A percentile compares a stretch with the other conserved stretches of the same genome.
These are phyloP conservation scores for Cryptosporidium tyzzeri DNA, from an alignment of 169 alveolate species.

Conservation along the genomic window DNA sequence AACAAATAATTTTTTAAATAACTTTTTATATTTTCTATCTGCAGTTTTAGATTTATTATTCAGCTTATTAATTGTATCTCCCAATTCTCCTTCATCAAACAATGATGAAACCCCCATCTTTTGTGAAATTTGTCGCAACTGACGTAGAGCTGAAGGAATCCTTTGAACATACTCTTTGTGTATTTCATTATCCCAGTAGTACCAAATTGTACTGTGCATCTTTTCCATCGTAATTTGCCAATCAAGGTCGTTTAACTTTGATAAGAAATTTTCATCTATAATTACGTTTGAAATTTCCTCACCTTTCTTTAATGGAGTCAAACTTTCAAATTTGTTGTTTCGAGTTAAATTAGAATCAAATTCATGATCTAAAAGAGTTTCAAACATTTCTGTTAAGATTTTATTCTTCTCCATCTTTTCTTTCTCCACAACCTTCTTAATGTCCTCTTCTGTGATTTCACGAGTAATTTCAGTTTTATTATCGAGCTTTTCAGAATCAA, in stretches of 20 bases:
- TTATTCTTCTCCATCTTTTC: constrained; percentile 23
- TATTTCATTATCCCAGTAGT: constrained; percentile 58
- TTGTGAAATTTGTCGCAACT: constrained; percentile 38
- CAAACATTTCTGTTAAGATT: constrained; percentile 58
- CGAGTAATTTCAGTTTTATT: not conserved
- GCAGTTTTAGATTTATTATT: constrained; percentile 39
- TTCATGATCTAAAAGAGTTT: constrained; percentile 36
- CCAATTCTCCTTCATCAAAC: constrained; percentile 41
- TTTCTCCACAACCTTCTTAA: not conserved
- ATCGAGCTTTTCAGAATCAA: not conserved
- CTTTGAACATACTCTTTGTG: constrained; percentile 47
- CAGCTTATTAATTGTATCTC: constrained; percentile 32
- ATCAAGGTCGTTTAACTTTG: constrained; percentile 26
- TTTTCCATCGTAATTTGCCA: constrained; percentile 75
- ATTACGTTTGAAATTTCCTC: constrained; percentile 25
- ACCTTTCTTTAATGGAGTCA: constrained; percentile 29
- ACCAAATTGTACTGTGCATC: constrained; percentile 49
- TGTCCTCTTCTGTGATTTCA: constrained; percentile 4
- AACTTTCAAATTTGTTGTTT: constrained; percentile 20
- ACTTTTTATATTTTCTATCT: constrained; percentile 16
- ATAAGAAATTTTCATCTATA: constrained; percentile 24
- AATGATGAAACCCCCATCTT: constrained; percentile 44
- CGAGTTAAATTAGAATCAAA: constrained; percentile 26
- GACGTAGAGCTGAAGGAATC: constrained; percentile 43
- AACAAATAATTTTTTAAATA: constrained; percentile 18